Base-by-base conservation (phyloP, 768 basidiomycete genomes). In the Psilocybe tampanensis region DNA sequence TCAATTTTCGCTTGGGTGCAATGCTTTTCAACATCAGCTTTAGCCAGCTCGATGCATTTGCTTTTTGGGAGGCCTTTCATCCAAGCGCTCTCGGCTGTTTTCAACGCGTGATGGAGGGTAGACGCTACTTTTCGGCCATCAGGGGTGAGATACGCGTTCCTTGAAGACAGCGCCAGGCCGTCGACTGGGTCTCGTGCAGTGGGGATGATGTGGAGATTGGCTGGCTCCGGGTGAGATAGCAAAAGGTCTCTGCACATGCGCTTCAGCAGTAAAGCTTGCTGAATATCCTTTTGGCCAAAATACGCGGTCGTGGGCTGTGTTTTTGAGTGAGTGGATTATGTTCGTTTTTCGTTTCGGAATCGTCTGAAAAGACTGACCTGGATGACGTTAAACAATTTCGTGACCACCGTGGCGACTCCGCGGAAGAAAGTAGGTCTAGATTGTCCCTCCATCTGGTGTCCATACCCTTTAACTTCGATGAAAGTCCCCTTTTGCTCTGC, bases 261-360 rank as follows among this genome's bases (percentile, higher is more conserved):
- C 32, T 89, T 88, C 29, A 98, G 78, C 44, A 99, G 74, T 15
- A 98, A 76, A 0, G 91, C 94, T 69, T 99, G 97, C 68, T 99
- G 97, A 52, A 99, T 97, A 69, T 98, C 96, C 69, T 98, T 98
- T 72, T 98, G 95, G 1, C 97, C 96, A 60, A 99, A 97, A 71
- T 98, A 98, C 19, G 91, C 87, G 61, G 88, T 85, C 44, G 91
- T 92, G 5, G 96, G 96, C 94, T 96, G 70, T 22, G 24, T 47
- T n/a, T 36, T 22, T 47, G 58, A 22, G n/a, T 29, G 29, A 29
- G 29, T 29, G 29, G 29, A 29, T 44, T n/a, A n/a, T n/a, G n/a
- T n/a, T n/a, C n/a, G n/a, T n/a, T n/a, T n/a, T n/a, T 36, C 55
- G 23, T 36, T 8, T 42, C 42, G 23, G 22, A 50, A 41, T 44